Base-by-base conservation (phyloP, 208 protist genomes). In the Porcisia deanei region DNA sequence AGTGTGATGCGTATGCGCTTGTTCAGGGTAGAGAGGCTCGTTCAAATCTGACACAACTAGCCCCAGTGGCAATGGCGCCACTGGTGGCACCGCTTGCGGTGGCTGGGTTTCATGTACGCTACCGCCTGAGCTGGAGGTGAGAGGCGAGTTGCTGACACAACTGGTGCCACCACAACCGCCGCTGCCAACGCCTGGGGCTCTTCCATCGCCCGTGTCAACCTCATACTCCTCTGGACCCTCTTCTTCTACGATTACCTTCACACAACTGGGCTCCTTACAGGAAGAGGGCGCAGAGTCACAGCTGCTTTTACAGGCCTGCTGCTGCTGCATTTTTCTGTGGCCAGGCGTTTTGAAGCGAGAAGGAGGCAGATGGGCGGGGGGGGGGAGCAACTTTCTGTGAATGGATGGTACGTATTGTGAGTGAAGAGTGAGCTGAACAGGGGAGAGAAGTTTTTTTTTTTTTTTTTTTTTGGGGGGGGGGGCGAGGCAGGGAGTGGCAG, bases 21-120 rank as follows among this genome's bases (percentile, higher is more conserved):
- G 61, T 41, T 45, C 41, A 67, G 18, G 3, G 41, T 25, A 12
- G 18, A 67, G 41, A 52, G 61, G 34, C 8, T 53, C 66, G 49
- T 37, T 30, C 30, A 53, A 34, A 14, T 43, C 34, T 18, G 66
- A 41, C 14, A 49, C 47, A 25, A 71, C 4, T 37, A 53, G 45
- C n/a, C 49, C 47, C 45, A 53, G 22, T 25, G 49, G 30, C 20
- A 34, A 12, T 30, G 49, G 3, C 34, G 68, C 53, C 22, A 58
- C 52, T 10, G 61, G 18, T 9, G 61, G 39, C 22, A n/a, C 41
- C 18, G 39, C 20, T 7, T 18, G 25, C 47, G 47, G 49, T 59
- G 55, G 54, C 54, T 54, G 49, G 71, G 55, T 39, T 47, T 63
- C 71, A 41, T 66, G 71, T n/a, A 34, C 55, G 41, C 71, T 75